These are phyloP conservation scores for Bisporella sp. DNA, from an alignment of 2,329 filamentous ascomycete species.

Conservation along the genomic window DNA sequence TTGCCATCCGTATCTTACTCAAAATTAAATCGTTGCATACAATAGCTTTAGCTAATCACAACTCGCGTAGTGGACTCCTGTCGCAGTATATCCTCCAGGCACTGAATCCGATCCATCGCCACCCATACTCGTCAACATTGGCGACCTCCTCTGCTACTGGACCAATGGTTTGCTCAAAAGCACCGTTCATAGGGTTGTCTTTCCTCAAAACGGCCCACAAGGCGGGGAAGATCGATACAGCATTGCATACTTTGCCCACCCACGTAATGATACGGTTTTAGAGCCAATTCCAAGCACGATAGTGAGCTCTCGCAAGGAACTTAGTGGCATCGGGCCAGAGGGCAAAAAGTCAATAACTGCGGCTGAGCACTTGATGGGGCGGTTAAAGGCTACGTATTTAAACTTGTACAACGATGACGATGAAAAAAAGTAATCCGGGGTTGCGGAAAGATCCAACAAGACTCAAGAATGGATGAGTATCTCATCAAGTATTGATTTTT, in stretches of 20 bases:
- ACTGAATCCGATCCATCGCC: conserved; percentile 52
- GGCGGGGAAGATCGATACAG: conserved; percentile 51
- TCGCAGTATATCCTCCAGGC: conserved; percentile 57
- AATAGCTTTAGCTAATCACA: no score
- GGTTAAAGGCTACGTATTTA: conserved; percentile 52
- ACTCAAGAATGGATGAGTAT: no score
- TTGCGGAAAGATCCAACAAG: no score
- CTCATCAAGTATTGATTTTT: no score
- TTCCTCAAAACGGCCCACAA: conserved; percentile 36
- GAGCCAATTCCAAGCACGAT: conserved; percentile 53
- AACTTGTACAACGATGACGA: conserved; percentile 42
- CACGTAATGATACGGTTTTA: conserved; percentile 44
- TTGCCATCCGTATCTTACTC: no score
- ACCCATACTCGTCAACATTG: conserved; percentile 70
- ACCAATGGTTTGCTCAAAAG: conserved; percentile 81
- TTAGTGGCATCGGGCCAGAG: conserved; percentile 22
- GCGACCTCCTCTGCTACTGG: conserved; percentile 75
- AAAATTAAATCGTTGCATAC: no score
- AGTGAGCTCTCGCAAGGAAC: conserved; percentile 35
- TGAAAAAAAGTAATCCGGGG: conserved; percentile 2
- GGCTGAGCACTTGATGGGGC: conserved; percentile 55
- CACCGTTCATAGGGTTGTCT: conserved; percentile 84
- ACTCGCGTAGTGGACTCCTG: conserved; percentile 48
- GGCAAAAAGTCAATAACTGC: conserved; percentile 54
- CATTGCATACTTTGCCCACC: conserved; percentile 64